Conservation (phyloP, 768 basidiomycete species). For the Naematelia aurantialba region DNA sequence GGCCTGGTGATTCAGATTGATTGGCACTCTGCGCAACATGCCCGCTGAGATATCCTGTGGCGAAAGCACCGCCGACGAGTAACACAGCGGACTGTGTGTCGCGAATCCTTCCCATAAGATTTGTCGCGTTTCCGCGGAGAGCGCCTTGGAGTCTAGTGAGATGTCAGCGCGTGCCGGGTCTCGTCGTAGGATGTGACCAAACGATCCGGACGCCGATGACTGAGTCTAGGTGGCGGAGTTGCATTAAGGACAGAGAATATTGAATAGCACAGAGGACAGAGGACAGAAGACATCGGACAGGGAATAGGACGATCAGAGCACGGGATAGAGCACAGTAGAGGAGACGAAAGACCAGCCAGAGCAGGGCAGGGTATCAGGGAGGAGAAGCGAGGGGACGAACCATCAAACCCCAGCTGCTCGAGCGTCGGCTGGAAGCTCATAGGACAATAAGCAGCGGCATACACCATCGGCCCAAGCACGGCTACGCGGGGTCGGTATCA, state of each 20-base stretch:
- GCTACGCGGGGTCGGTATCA: constrained; percentile 40
- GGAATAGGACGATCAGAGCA: too few relatives aligned
- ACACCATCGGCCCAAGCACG: constrained; percentile 84
- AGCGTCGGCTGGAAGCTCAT: constrained; percentile 68
- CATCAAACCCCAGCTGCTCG: constrained; percentile 82
- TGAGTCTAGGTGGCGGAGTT: too few relatives aligned
- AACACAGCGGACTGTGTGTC: constrained; percentile 38
- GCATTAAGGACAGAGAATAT: too few relatives aligned
- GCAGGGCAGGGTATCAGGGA: neutral
- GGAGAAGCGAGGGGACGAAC: constrained; percentile 52
- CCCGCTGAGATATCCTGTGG: constrained; percentile 86
- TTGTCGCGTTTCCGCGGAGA: constrained; percentile 66
- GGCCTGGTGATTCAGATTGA: constrained; percentile 60
- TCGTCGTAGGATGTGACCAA: too few relatives aligned
- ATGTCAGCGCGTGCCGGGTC: neutral
- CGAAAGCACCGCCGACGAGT: constrained; percentile 55
- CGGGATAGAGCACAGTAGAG: too few relatives aligned
- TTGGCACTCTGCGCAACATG: constrained; percentile 79
- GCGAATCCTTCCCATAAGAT: constrained; percentile 43
- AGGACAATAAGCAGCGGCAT: constrained; percentile 92
- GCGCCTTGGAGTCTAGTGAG: constrained; percentile 78
- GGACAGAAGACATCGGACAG: too few relatives aligned
- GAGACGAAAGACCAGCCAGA: too few relatives aligned
- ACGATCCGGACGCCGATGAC: too few relatives aligned
- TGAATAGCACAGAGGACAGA: too few relatives aligned